These are phyloP conservation scores for Antrodiella citrinella DNA, from an alignment of 768 basidiomycete species.

Conservation along the genomic window DNA sequence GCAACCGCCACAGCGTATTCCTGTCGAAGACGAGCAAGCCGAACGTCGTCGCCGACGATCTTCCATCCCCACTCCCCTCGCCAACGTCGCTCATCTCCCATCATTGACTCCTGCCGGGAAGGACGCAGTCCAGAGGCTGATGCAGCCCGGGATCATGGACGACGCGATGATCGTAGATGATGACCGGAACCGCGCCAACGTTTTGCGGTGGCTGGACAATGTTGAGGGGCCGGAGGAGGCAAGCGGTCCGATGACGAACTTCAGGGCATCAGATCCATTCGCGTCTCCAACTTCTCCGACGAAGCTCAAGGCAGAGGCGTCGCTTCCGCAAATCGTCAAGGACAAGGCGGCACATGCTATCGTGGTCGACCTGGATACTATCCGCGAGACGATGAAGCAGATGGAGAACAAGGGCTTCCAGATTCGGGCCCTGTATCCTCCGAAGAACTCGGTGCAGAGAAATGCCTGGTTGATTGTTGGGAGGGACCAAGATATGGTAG, in stretches of 20 bases:
- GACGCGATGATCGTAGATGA: conserved; percentile 22
- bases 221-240: conserved; percentile 31
- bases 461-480: conserved; percentile 27
- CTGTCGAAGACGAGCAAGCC: conserved; percentile 4
- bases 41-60: conserved; percentile 26
- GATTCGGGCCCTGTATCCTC: conserved; percentile 4
- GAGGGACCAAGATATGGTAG: conserved; percentile 37
- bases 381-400: neutral
- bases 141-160: conserved; percentile 34
- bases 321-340: neutral
- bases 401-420: conserved; percentile 6
- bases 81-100: conserved; percentile 34
- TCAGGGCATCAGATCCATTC: neutral
- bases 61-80: conserved; percentile 20
- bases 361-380: conserved; percentile 1
- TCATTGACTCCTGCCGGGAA: conserved; percentile 43
- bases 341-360: conserved; percentile 2
- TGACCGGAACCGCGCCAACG: conserved; percentile 11
- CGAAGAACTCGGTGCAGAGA: neutral
- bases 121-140: conserved; percentile 37
- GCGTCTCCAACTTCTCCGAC: neutral
- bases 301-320: neutral
- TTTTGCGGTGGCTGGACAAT: conserved; percentile 22
- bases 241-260: conserved; percentile 9
- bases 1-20: neutral